phyloP scores from a whole-genome alignment of 1,284 basidiomycete species.

The Melanopsichium pennsylvanicum region DNA sequence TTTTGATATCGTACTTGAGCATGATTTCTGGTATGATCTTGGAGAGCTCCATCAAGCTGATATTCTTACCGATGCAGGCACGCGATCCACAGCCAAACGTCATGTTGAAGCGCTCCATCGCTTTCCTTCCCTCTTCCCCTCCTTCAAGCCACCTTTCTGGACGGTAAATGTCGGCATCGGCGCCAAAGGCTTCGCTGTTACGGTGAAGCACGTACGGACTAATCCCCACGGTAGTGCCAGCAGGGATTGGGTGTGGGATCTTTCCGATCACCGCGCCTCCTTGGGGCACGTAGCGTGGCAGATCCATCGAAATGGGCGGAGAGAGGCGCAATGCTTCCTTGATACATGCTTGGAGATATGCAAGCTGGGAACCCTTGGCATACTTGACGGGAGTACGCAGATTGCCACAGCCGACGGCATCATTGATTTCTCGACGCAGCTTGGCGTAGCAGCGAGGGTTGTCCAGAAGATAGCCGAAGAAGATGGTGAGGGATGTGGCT shows the following conservation, averaged over 20 bases:
- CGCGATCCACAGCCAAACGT: slow-evolving; percentile 53
- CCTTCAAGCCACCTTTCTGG: slow-evolving; percentile 60
- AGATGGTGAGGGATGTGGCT: slow-evolving; percentile 48
- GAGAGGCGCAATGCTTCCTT: slow-evolving; percentile 64
- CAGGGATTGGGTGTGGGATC: slow-evolving; percentile 42
- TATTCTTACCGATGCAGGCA: slow-evolving; percentile 59
- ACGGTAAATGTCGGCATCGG: slow-evolving; percentile 47
- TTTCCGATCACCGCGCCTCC: slow-evolving; percentile 54
- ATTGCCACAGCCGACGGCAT: slow-evolving; percentile 46
- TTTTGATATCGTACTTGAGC: slow-evolving; percentile 44
- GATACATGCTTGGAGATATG: slow-evolving; percentile 60
- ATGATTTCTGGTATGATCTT: slow-evolving; percentile 57
- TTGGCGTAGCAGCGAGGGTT: slow-evolving; percentile 46
- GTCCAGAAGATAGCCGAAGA: slow-evolving; percentile 57
- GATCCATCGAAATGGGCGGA: slow-evolving; percentile 60
- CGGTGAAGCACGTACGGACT: slow-evolving; percentile 59
- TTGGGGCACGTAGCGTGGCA: slow-evolving; percentile 56
- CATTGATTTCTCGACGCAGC: slow-evolving; percentile 53
- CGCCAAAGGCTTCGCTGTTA: slow-evolving; percentile 47
- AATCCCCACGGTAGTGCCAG: slow-evolving; percentile 56
- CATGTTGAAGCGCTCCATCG: slow-evolving; percentile 45
- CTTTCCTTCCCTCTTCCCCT: slow-evolving; percentile 39
- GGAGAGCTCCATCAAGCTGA: slow-evolving; percentile 58
- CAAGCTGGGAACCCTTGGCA: slow-evolving; percentile 47
- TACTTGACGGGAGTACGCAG: slow-evolving; percentile 52